Base-by-base conservation (phyloP, 1,139 yeast genomes). In the Suhomyces anneliseae region DNA sequence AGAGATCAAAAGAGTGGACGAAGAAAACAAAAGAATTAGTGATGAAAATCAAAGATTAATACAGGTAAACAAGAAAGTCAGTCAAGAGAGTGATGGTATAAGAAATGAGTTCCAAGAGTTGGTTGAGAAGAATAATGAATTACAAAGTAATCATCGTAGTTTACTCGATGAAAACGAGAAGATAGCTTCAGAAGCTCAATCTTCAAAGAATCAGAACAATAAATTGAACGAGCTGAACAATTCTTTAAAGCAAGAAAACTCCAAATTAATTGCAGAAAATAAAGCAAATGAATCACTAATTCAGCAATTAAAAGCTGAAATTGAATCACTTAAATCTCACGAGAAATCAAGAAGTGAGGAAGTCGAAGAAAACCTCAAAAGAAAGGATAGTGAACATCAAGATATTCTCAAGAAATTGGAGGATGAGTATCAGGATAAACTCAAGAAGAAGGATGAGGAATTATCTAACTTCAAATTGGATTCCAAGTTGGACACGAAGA, bases 401-500 rank as follows among this genome's bases (percentile, higher is more conserved):
- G 29, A 10, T 9, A 14, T n/a, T 24, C 8, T 34, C 26, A 39
- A 29, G 27, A 27, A 36, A 26, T 31, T 24, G 4, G 12, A 39
- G 12, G 41, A 33, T 6, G 32, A 46, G 3, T 39, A 31, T n/a
- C 43, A 44, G n/a, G 37, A 27, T 7, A 40, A 40, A 27, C 37
- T 51, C 11, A 35, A 27, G 12, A 29, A 42, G 34, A 46, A 53
- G 31, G 45, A 50, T 8, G 39, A 45, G 19, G 49, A 51, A 19
- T 42, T 49, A n/a, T 37, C 41, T 7, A 39, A 41, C 10, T 32
- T 36, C 29, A 46, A 47, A 24, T 40, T 42, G 47, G 40, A 39
- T 35, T 45, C 36, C 33, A 60, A 66, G 39, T 58, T 74, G 34
- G 68, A 68, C 36, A 51, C 64, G 8, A 71, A 69, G 46, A 69